Evolutionary conservation across 331 rosid species (phyloP).

Genomic region (Quercus phellos): DNA sequence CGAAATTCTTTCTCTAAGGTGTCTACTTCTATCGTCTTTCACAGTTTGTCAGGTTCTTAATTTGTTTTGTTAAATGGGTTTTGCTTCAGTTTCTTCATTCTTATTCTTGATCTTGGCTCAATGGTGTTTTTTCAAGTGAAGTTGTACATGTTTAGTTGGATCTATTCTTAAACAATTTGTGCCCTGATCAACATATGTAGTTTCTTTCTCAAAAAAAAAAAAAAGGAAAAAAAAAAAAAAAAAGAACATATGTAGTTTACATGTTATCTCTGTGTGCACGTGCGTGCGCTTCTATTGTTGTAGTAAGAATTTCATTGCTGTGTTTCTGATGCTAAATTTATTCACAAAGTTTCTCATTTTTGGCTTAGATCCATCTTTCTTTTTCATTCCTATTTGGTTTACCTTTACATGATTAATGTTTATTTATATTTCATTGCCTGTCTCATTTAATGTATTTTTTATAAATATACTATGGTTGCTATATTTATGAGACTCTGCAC

Average conservation of each 20-base stretch:
- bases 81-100: background rate
- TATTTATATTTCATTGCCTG: slow-evolving; percentile 11
- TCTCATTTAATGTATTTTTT: slow-evolving; percentile 18
- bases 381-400: background rate
- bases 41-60: slow-evolving; percentile 9
- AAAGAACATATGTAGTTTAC: background rate
- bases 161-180: slow-evolving; percentile 9
- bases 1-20: background rate
- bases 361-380: slow-evolving; percentile 40
- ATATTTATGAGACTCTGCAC: slow-evolving; percentile 23
- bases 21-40: background rate
- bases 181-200: slow-evolving; percentile 1
- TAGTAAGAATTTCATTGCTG: slow-evolving; percentile 27
- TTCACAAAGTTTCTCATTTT: slow-evolving; percentile 11
- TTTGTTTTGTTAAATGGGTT: slow-evolving; percentile 17
- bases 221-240: no score
- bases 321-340: slow-evolving; percentile 16
- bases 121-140: slow-evolving; percentile 10
- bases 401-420: background rate
- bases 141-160: slow-evolving; percentile 15
- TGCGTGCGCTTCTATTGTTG: background rate
- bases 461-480: background rate
- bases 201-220: background rate
- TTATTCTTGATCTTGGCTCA: background rate
- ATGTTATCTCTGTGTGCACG: background rate